These are phyloP conservation scores for Phytopythium litorale DNA, from an alignment of 352 stramenopile genomes.

Conservation along the genomic window DNA sequence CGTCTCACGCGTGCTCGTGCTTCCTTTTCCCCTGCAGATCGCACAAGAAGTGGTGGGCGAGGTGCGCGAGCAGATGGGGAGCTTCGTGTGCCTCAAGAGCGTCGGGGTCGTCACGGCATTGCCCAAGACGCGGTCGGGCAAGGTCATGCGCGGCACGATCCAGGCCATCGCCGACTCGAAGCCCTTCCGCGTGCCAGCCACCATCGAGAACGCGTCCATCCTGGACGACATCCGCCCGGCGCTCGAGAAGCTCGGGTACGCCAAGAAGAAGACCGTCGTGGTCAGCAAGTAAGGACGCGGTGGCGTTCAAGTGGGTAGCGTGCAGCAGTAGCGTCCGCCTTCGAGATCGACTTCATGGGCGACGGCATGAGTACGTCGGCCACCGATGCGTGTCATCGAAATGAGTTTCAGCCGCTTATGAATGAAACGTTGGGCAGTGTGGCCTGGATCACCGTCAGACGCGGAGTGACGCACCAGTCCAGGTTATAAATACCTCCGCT, in stretches of 20 bases:
- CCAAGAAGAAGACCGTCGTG: slow-evolving; percentile 9
- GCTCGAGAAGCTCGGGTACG: slow-evolving; percentile 32
- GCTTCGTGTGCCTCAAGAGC: slow-evolving; percentile 95
- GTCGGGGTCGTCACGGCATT: slow-evolving; percentile 90
- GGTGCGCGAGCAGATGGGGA: slow-evolving; percentile 92
- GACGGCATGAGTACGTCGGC: not conserved
- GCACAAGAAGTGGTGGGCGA: slow-evolving; percentile 39
- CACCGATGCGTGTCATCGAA: not conserved
- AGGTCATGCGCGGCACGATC: slow-evolving; percentile 94
- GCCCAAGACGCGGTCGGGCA: slow-evolving; percentile 96
- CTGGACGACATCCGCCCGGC: slow-evolving; percentile 22
- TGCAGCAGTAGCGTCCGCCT: not conserved
- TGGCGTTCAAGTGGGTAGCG: slow-evolving; percentile 10
- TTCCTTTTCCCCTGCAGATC: slow-evolving; percentile 15
- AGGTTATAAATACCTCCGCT: no score
- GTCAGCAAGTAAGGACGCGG: slow-evolving; percentile 23
- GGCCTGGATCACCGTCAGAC: no score
- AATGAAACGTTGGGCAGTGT: no score
- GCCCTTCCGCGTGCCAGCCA: slow-evolving; percentile 29
- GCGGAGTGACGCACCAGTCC: no score
- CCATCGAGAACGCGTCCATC: slow-evolving; percentile 35
- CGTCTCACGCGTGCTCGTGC: not conserved
- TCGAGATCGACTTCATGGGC: not conserved
- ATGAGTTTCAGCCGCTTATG: no score
- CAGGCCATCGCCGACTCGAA: slow-evolving; percentile 32